Percentiles rank a stretch among this genome's conserved stretches.
phyloP scores from a whole-genome alignment of 2,329 filamentous ascomycete genomes.

The Nannizzia gypsea region DNA sequence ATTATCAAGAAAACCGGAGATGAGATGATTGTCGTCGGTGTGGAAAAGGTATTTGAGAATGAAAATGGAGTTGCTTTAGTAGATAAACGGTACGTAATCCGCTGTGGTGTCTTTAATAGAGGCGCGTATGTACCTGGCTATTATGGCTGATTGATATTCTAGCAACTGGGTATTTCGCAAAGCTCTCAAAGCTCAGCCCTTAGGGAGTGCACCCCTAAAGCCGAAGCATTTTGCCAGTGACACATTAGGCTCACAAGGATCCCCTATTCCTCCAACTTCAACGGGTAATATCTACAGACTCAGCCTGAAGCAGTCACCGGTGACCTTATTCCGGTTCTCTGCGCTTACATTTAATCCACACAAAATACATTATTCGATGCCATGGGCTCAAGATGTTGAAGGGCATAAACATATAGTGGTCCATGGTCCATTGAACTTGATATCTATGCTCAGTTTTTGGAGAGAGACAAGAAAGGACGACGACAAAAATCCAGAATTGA shows the following conservation, averaged over 20 bases:
- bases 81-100: conserved; percentile 39
- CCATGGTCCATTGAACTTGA: conserved; percentile 34
- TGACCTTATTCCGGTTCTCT: conserved; percentile 35
- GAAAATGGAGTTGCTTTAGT: conserved; percentile 41
- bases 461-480: conserved; percentile 24
- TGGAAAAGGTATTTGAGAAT: conserved; percentile 49
- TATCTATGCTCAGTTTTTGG: conserved; percentile 35
- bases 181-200: conserved; percentile 22
- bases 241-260: conserved; percentile 6
- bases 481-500: conserved; percentile 15
- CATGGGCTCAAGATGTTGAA: conserved; percentile 34
- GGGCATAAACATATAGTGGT: conserved; percentile 34
- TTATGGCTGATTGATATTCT: neutral
- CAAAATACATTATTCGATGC: conserved; percentile 35
- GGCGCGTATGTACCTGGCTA: neutral
- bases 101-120: neutral
- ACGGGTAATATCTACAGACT: conserved; percentile 21
- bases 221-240: conserved; percentile 6
- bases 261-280: conserved; percentile 14
- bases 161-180: conserved; percentile 38
- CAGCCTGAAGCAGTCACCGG: conserved; percentile 27
- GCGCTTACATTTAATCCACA: conserved; percentile 36
- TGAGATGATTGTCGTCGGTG: conserved; percentile 54
- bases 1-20: conserved; percentile 42
- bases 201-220: neutral